A percentile compares a stretch with the other conserved stretches of the same genome.
Conservation (phyloP, 2,329 filamentous ascomycete species). For the Beauveria bassiana region DNA sequence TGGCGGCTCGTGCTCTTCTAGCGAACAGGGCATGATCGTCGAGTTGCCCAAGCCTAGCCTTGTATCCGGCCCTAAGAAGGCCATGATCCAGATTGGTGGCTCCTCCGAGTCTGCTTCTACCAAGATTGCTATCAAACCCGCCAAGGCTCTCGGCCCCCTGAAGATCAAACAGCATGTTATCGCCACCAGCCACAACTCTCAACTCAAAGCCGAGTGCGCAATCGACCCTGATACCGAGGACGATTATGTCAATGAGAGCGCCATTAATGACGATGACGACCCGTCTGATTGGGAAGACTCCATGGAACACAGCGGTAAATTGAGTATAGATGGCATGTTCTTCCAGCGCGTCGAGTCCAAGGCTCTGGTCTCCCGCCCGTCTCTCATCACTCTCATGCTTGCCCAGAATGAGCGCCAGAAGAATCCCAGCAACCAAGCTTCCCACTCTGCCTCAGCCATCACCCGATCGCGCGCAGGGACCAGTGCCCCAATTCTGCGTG, state of each 20-base stretch:
- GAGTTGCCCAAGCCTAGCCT: conserved; percentile 32
- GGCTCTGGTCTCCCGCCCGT: conserved; percentile 73
- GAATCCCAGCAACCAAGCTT: conserved; percentile 56
- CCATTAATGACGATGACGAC: conserved; percentile 65
- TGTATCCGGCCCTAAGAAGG: conserved; percentile 24
- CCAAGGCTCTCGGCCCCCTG: conserved; percentile 30
- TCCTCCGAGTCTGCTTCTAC: conserved; percentile 73
- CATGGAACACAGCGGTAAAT: conserved; percentile 72
- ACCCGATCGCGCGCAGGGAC: conserved; percentile 49
- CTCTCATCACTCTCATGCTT: conserved; percentile 83
- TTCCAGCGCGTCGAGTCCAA: conserved; percentile 90
- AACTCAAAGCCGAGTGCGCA: conserved; percentile 46
- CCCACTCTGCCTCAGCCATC: conserved; percentile 62
- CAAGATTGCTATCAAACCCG: conserved; percentile 39
- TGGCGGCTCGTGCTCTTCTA: conserved; percentile 74
- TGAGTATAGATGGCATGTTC: conserved; percentile 72
- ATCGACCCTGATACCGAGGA: conserved; percentile 55
- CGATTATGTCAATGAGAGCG: conserved; percentile 72
- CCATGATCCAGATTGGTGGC: conserved; percentile 45
- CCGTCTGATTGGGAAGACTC: conserved; percentile 57
- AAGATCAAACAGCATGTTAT: conserved; percentile 77
- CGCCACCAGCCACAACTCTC: conserved; percentile 55
- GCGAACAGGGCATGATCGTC: conserved; percentile 40
- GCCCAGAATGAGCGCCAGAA: conserved; percentile 61
- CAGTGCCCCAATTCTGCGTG: conserved; percentile 34